These are phyloP conservation scores for Cystoderma amianthinum DNA, from an alignment of 768 basidiomycete genomes.

Conservation along the genomic window DNA sequence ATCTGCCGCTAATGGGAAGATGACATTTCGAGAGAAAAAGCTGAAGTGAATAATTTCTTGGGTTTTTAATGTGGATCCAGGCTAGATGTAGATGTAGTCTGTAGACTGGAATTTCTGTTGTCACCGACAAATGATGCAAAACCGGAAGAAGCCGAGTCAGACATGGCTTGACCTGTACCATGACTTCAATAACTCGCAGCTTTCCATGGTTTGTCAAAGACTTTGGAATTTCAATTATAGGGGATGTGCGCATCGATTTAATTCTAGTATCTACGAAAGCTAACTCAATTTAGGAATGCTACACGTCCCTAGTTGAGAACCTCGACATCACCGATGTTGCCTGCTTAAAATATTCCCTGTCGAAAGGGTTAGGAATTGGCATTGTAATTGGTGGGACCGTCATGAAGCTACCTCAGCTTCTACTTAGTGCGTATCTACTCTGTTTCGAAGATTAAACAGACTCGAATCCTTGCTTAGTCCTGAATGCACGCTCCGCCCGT, in stretches of 20 bases:
- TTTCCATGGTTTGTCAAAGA: conserved; percentile 84
- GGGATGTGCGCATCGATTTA: conserved; percentile 45
- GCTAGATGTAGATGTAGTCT: too few relatives aligned
- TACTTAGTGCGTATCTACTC: conserved; percentile 56
- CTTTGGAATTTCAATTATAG: conserved; percentile 75
- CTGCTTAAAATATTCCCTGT: conserved; percentile 79
- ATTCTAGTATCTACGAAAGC: neutral
- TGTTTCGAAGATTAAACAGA: neutral
- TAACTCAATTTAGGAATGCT: conserved; percentile 54
- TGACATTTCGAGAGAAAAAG: too few relatives aligned
- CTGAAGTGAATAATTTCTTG: too few relatives aligned
- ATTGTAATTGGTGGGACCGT: conserved; percentile 83
- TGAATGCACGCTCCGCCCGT: conserved; percentile 68
- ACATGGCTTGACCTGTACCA: too few relatives aligned
- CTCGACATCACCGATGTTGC: conserved; percentile 59
- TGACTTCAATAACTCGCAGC: conserved; percentile 76
- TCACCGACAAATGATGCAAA: too few relatives aligned
- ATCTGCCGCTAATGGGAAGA: too few relatives aligned
- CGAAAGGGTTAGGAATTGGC: conserved; percentile 78
- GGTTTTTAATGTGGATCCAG: too few relatives aligned
- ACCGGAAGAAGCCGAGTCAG: too few relatives aligned
- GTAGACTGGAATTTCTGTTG: too few relatives aligned
- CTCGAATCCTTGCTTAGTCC: conserved; percentile 37
- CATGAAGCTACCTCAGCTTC: conserved; percentile 89
- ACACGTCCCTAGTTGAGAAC: conserved; percentile 72